Evolutionary conservation across 441 rosid genomes (phyloP), one percentile per base, ranked within the genome.

Genomic region (Populus hybrid): DNA sequence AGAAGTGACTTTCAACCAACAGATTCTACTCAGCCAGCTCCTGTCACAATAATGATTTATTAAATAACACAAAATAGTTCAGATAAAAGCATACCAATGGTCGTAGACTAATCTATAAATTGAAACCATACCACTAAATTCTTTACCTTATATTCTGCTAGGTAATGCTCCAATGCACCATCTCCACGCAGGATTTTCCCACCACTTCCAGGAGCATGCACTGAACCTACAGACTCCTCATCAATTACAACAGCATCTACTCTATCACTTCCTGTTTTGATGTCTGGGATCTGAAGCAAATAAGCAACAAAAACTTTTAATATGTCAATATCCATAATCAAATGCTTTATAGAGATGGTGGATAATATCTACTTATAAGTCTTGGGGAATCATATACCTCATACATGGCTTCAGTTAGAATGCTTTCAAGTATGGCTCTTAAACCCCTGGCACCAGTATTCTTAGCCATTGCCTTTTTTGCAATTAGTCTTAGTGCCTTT

Each of bases 371-470:
- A 16, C 64, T 36, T 23, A 40, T 6, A 26, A 18, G 35, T 4
- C 21, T 9, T 63, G 12, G 46, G 2, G n/a, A 66, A 68, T 35
- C 73, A 16, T 24, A 71, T 91, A 92, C 98, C 99, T 95, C 98
- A 84, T 87, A 95, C 99, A 95, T 95, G 75, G 99, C 86, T 86
- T 95, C 99, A 21, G 92, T 93, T 28, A 95, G 88, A 83, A 89
- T 90, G 88, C 83, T 90, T 88, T 95, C 99, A 67, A 95, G 87
- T 79, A 95, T 80, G 84, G 98, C 90, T 85, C 97, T 86, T 67
- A 93, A 88, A 38, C 99, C 97, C 86, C 99, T 89, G 6, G 99
- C 99, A 78, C 99, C 98, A 1, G 99, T 95, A 63, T 93, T 93
- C 88, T 93, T 95, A 73, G 85, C 92, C 93, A 89, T 89, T 5